Conservation (phyloP, 73 alveolate genomes). For the Uronychia setigera region DNA sequence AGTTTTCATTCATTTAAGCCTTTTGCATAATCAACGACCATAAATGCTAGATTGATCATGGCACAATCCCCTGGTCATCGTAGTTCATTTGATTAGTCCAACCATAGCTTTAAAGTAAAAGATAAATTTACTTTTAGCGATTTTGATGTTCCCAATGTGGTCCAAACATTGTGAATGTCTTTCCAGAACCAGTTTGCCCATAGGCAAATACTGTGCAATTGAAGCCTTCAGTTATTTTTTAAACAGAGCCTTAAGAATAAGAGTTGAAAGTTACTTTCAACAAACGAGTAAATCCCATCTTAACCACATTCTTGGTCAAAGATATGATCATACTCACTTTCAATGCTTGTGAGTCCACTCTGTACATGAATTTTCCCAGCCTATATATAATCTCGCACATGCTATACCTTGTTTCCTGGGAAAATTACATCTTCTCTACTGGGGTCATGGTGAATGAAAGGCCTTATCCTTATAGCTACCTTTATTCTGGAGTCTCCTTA, state of each 20-base stretch:
- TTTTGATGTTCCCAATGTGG: neutral
- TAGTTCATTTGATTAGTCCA: neutral
- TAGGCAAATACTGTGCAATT: slow-evolving; percentile 57
- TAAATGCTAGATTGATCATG: slow-evolving; percentile 46
- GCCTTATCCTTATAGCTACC: no score
- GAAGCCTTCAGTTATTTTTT: slow-evolving; percentile 17
- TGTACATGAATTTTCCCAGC: no score
- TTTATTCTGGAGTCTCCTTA: no score
- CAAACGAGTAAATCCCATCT: slow-evolving; percentile 2
- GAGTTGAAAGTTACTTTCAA: slow-evolving; percentile 10
- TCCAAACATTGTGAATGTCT: slow-evolving; percentile 58
- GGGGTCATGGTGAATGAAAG: no score
- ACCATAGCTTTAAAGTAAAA: neutral
- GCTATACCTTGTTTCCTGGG: no score
- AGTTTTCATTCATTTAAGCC: neutral
- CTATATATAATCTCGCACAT: no score
- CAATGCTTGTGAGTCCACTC: neutral
- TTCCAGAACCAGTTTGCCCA: slow-evolving; percentile 61
- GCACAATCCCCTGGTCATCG: slow-evolving; percentile 48
- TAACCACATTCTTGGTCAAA: neutral
- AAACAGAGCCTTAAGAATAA: slow-evolving; percentile 13
- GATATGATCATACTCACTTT: neutral
- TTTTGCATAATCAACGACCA: neutral
- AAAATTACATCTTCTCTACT: no score
- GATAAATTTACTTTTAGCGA: neutral